Evolutionary conservation across 768 basidiomycete genomes (phyloP), one percentile per base, ranked within the genome.

Genomic region (Lanmaoa pseudosensibilis): DNA sequence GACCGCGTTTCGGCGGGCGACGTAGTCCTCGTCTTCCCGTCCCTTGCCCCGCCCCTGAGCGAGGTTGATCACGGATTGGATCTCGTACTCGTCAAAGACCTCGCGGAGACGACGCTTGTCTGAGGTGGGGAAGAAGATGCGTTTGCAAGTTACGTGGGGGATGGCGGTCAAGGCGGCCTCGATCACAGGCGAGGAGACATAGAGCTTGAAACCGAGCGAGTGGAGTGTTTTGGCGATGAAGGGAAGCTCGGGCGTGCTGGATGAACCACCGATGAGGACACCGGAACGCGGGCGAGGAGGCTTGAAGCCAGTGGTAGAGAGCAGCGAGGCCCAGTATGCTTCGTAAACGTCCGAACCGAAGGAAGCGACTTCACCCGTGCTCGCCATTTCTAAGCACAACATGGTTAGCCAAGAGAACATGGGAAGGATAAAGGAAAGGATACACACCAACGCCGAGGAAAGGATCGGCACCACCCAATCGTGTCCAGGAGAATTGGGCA

Each of bases 401-500:
- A 8, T 9, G 3, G 8, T 44, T 13, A 34, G 69, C 41, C 18
- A n/a, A 43, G 8, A 33, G 21, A 50, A 52, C 3, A 59, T 36
- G 34, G 13, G 12, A 15, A n/a, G 21, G 9, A 16, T 3, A 23
- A 43, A 15, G 7, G 8, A 36, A 37, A 30, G 36, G 15, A 7
- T n/a, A 82, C 90, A 71, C 60, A 92, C 92, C 92, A 51, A 96
- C 93, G 57, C 94, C 94, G 59, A 98, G 79, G 85, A 94, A 95
- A 11, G 95, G 96, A 78, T 98, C 96, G 19, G 96, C 96, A 56
- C 96, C 96, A 23, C 85, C 93, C 38, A 99, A 71, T 40, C 96
- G 88, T 46, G 95, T 98, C 97, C 96, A 99, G 12, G 91, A 94
- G 79, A 99, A 98, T 68, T 98, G 96, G 12, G 97, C 88, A 45